Evolutionary conservation across 352 stramenopile species (phyloP), one percentile per base, ranked within the genome.

Genomic region (Pythium insidiosum): DNA sequence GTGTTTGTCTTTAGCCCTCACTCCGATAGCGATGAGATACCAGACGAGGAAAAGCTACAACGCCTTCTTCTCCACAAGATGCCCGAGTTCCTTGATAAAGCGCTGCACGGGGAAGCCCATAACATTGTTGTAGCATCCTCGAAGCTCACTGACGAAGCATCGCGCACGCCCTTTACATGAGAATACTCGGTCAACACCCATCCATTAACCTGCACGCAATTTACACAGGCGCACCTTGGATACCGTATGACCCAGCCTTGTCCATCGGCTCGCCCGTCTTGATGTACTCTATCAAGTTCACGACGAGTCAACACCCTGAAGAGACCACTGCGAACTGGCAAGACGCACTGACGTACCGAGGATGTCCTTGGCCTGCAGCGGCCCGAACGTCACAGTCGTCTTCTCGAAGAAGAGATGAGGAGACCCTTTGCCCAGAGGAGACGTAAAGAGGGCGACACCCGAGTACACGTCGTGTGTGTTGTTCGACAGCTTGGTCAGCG

Each of bases 91-190:
- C n/a, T 56, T 50, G 50, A 63, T 75, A 43, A 91, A 87, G 22
- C 75, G 70, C 53, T 93, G 68, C 39, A 95, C 72, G 0, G 82
- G 84, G 40, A 95, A 93, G 34, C 84, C 82, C 51, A 94, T 94
- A 26, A 96, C 86, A 52, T 95, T 96, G 67, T 95, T 96, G 56
- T 75, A 88, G 64, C 84, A 96, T 38, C 88, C 88, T n/a, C 78
- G 56, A 22, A 96, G 51, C 25, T 67, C 67, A 19, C 56, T 52
- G 11, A 96, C 74, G 42, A 96, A 93, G 48, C 76, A 88, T 12
- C 82, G 79, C 11, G 75, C 79, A 13, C 58, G 57, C 42, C 71
- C 61, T 74, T 23, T 16, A 13, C 38, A 30, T 38, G 33, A 35
- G 19, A 23, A 22, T 18, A n/a, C 6, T 44, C 7, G 11, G n/a